Evolutionary conservation across 345 rosid species (phyloP).

Genomic region (Lenwebbia sp.): DNA sequence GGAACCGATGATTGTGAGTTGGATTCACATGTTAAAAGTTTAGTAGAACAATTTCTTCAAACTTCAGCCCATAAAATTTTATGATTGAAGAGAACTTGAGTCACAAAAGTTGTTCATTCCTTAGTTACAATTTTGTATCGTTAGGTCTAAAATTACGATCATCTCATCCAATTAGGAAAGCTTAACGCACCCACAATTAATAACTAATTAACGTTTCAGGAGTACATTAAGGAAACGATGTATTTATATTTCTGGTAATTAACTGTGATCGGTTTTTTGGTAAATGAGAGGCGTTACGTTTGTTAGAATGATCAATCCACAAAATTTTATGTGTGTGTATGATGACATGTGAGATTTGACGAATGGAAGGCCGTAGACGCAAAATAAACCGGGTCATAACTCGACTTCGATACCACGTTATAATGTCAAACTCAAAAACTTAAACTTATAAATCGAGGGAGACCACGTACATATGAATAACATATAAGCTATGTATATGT

Average conservation of each 20-base stretch:
- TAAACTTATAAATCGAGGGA: not conserved
- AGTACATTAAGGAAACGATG: not conserved
- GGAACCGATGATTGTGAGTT: too few species aligned
- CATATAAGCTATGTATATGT: not conserved
- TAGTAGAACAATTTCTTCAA: not conserved
- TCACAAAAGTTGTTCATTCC: not conserved
- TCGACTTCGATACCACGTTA: not conserved
- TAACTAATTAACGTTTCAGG: not conserved
- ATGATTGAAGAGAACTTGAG: not conserved
- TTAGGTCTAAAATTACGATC: not conserved
- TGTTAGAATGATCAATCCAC: not conserved
- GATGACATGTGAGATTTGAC: accelerated
- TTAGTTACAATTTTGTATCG: not conserved
- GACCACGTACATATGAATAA: not conserved
- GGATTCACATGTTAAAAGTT: not conserved
- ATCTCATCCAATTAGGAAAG: not conserved
- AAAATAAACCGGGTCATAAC: accelerated
- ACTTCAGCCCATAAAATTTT: not conserved
- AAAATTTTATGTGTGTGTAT: not conserved
- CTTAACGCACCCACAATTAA: not conserved
- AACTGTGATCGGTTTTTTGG: not conserved
- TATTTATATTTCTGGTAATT: not conserved
- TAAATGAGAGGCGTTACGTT: not conserved
- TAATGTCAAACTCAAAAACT: not conserved
- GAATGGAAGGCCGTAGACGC: accelerated